These are phyloP conservation scores for Schizophyllum commune DNA, from an alignment of 1,284 basidiomycete species.

Conservation along the genomic window DNA sequence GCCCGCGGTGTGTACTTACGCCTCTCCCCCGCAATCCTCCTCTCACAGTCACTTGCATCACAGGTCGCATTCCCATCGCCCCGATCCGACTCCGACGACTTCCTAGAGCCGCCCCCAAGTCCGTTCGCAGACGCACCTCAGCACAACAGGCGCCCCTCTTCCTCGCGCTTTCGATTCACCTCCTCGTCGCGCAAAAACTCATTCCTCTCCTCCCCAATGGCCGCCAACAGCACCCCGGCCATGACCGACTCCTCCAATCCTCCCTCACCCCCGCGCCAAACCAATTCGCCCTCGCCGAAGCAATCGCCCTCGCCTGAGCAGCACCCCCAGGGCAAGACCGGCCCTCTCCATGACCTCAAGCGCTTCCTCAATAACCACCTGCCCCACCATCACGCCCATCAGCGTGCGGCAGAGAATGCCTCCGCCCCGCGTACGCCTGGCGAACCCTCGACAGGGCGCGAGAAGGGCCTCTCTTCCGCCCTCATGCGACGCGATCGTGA, in stretches of 20 bases:
- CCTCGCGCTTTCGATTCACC: not conserved
- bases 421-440: slow-evolving; percentile 15
- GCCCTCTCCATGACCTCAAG: slow-evolving; percentile 84
- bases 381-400: slow-evolving; percentile 36
- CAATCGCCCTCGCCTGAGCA: slow-evolving; percentile 26
- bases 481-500: not conserved
- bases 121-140: not conserved
- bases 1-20: not conserved
- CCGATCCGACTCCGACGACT: not conserved
- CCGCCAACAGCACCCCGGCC: slow-evolving; percentile 5
- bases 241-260: slow-evolving; percentile 7
- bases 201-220: slow-evolving; percentile 4
- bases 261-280: slow-evolving; percentile 6
- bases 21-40: not conserved
- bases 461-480: not conserved
- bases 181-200: not conserved
- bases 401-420: slow-evolving; percentile 3
- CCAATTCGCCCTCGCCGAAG: slow-evolving; percentile 12
- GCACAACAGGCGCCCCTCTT: not conserved
- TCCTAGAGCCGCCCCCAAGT: not conserved
- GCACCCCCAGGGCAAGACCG: slow-evolving; percentile 22
- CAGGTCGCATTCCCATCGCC: not conserved
- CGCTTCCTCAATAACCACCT: slow-evolving; percentile 90
- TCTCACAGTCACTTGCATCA: not conserved
- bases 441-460: slow-evolving; percentile 1